Percentiles rank a stretch among this genome's conserved stretches.
phyloP scores from a whole-genome alignment of 352 stramenopile species.

The Pseudoperonospora humuli region DNA sequence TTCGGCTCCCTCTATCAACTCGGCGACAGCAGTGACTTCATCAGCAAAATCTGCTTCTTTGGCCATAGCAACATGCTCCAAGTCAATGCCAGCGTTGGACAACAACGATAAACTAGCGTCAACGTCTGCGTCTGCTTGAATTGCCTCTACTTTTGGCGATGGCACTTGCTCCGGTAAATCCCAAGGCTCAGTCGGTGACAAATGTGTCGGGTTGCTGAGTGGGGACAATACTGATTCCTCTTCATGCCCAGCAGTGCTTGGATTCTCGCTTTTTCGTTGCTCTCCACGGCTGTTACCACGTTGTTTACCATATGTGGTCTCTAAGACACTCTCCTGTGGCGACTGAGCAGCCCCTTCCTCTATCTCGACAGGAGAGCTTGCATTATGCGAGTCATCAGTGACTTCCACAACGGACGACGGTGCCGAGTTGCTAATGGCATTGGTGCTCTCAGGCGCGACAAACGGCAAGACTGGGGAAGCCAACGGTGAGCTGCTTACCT shows the following conservation, averaged over 20 bases:
- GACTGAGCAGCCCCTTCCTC: slow-evolving; percentile 3
- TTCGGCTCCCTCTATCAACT: slow-evolving; percentile 9
- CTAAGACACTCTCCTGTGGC: slow-evolving; percentile 8
- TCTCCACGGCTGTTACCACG: slow-evolving; percentile 27
- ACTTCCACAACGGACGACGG: slow-evolving; percentile 2
- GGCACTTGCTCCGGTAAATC: slow-evolving; percentile 23
- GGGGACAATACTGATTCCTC: slow-evolving; percentile 19
- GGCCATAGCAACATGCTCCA: slow-evolving; percentile 8
- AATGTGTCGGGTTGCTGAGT: slow-evolving; percentile 11
- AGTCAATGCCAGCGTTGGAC: slow-evolving; percentile 1
- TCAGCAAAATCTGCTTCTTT: slow-evolving; percentile 12
- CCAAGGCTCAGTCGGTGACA: slow-evolving; percentile 29
- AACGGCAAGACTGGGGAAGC: slow-evolving; percentile 16
- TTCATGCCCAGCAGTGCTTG: slow-evolving; percentile 10
- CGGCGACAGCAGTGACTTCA: slow-evolving; percentile 11
- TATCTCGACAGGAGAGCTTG: neutral
- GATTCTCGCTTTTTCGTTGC: slow-evolving; percentile 3
- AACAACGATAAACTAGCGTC: slow-evolving; percentile 11
- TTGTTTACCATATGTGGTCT: slow-evolving; percentile 8
- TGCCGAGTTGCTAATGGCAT: slow-evolving; percentile 2
- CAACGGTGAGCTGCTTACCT: slow-evolving; percentile 25
- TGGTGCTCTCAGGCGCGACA: slow-evolving; percentile 5
- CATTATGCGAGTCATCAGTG: slow-evolving; percentile 1
- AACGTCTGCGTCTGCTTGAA: slow-evolving; percentile 11
- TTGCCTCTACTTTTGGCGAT: slow-evolving; percentile 11